These are phyloP conservation scores for Fusarium citri DNA, from an alignment of 2,329 filamentous ascomycete species.

Conservation along the genomic window DNA sequence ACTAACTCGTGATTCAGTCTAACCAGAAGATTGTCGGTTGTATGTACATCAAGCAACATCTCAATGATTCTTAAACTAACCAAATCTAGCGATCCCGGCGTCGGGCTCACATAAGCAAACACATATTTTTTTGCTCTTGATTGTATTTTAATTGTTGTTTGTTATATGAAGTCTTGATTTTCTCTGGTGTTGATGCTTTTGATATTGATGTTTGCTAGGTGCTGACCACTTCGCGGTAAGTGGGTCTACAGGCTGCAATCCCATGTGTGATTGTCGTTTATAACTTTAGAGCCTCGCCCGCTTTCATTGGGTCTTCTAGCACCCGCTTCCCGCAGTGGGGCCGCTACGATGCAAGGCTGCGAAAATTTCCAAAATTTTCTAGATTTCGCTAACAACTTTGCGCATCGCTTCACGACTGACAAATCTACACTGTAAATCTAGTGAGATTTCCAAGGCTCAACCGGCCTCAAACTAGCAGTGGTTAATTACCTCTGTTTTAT, in stretches of 20 bases:
- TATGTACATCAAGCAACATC: neutral
- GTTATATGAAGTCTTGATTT: neutral
- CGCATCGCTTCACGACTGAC: slow-evolving; percentile 12
- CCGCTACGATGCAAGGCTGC: slow-evolving; percentile 40
- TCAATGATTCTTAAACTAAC: neutral
- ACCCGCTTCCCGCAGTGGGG: slow-evolving; percentile 42
- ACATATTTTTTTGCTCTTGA: neutral
- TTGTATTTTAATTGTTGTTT: neutral
- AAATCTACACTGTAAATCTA: slow-evolving; percentile 10
- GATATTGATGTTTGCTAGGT: neutral
- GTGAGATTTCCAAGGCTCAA: slow-evolving; percentile 33
- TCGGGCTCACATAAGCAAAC: neutral
- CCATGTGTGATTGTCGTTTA: neutral
- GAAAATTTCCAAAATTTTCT: slow-evolving; percentile 45
- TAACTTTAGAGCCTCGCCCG: slow-evolving; percentile 37
- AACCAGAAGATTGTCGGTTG: neutral
- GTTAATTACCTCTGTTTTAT: neutral
- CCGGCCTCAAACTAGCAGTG: slow-evolving; percentile 20
- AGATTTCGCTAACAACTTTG: slow-evolving; percentile 34
- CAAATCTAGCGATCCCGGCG: neutral
- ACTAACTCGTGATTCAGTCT: neutral
- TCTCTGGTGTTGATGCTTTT: neutral
- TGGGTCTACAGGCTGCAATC: neutral
- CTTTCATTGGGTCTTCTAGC: slow-evolving; percentile 9
- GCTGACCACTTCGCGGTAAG: neutral